phyloP scores from a whole-genome alignment of 129 eudicot species.

The Smallanthus sonchifolius region DNA sequence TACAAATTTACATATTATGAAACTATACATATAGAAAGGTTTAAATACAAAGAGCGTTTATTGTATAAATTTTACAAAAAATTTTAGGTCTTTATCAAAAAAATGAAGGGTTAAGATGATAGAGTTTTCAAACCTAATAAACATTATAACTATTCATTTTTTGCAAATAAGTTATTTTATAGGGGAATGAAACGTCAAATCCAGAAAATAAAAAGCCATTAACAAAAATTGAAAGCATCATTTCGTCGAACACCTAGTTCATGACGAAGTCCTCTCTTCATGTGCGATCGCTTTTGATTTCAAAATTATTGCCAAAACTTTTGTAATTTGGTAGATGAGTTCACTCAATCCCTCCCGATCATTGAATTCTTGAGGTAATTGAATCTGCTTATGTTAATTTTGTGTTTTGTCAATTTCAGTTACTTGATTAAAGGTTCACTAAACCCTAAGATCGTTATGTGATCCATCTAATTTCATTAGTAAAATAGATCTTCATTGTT shows the following conservation, averaged over 20 bases:
- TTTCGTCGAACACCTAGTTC: slow-evolving; percentile 14
- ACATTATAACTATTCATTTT: no score
- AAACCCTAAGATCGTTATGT: slow-evolving; percentile 17
- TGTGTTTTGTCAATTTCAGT: slow-evolving; percentile 6
- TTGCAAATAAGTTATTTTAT: not conserved
- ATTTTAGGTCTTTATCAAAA: no score
- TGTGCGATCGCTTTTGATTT: slow-evolving; percentile 15
- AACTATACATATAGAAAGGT: no score
- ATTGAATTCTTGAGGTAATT: slow-evolving; percentile 23
- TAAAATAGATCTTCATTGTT: not conserved
- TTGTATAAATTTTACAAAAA: no score
- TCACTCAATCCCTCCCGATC: slow-evolving; percentile 17
- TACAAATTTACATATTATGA: no score
- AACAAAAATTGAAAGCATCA: not conserved
- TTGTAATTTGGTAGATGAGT: slow-evolving; percentile 15
- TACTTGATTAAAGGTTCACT: slow-evolving; percentile 20
- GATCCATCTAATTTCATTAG: slow-evolving; percentile 15
- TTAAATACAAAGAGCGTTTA: no score
- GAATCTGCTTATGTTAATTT: not conserved
- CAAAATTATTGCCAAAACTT: not conserved
- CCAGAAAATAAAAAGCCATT: not conserved
- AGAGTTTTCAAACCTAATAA: no score
- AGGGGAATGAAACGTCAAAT: slow-evolving; percentile 7
- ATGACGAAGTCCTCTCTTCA: slow-evolving; percentile 9
- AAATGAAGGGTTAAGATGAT: no score